Evolutionary conservation across 2,329 filamentous ascomycete species (phyloP).

Genomic region (Tolypocladium paradoxum): DNA sequence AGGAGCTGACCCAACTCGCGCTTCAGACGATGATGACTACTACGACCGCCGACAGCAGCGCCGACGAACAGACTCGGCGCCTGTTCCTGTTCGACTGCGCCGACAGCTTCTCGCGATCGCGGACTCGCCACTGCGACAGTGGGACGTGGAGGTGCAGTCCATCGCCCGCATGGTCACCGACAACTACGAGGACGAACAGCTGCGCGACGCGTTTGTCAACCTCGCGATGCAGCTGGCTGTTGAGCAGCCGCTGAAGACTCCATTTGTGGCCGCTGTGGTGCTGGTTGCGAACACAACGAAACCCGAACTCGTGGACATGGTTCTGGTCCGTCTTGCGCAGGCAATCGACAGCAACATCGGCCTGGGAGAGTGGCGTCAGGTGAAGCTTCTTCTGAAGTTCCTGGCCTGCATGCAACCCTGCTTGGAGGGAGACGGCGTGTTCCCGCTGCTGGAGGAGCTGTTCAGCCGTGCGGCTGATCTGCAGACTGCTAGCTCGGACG

Average conservation of each 20-base stretch:
- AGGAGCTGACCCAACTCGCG: not conserved
- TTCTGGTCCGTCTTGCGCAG: slow-evolving; percentile 53
- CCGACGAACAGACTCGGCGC: slow-evolving; percentile 60
- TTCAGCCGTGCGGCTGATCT: slow-evolving; percentile 85
- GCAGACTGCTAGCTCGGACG: slow-evolving; percentile 85
- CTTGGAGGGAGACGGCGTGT: slow-evolving; percentile 75
- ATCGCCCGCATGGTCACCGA: slow-evolving; percentile 71
- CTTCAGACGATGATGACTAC: slow-evolving; percentile 60
- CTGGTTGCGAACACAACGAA: slow-evolving; percentile 70
- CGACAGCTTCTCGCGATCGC: slow-evolving; percentile 72
- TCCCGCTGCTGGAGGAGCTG: slow-evolving; percentile 77
- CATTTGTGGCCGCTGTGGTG: slow-evolving; percentile 78
- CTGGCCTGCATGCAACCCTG: slow-evolving; percentile 75
- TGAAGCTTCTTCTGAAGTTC: slow-evolving; percentile 84
- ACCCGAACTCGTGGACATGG: slow-evolving; percentile 59
- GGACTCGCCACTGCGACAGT: slow-evolving; percentile 67
- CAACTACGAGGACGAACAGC: slow-evolving; percentile 74
- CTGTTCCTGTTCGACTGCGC: slow-evolving; percentile 59
- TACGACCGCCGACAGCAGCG: slow-evolving; percentile 64
- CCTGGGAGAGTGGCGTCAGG: slow-evolving; percentile 73
- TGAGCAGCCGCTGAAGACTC: slow-evolving; percentile 97
- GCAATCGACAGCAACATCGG: slow-evolving; percentile 57
- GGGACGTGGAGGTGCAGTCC: slow-evolving; percentile 65
- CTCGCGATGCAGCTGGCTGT: slow-evolving; percentile 65
- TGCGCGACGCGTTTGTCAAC: slow-evolving; percentile 62